These are phyloP conservation scores for Aspergillus nidulans DNA, from an alignment of 495 filamentous ascomycete species.

Conservation along the genomic window DNA sequence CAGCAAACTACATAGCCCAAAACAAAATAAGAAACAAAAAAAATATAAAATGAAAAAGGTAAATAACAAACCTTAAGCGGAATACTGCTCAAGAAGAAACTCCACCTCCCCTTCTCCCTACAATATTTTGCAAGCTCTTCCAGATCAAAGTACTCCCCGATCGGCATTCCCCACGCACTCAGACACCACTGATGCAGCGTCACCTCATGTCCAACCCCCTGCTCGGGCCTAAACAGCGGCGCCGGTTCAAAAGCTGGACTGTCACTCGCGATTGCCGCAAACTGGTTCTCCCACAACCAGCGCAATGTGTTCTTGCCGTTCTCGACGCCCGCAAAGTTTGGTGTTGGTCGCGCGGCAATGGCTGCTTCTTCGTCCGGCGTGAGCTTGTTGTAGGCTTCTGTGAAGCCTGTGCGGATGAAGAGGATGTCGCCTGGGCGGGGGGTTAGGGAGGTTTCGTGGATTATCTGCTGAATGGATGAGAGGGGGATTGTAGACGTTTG, in stretches of 20 bases:
- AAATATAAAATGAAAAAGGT: too few relatives aligned
- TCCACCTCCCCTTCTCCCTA: constrained; percentile 36
- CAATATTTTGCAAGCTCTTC: constrained; percentile 45
- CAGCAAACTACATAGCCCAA: background rate
- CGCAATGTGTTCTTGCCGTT: constrained; percentile 35
- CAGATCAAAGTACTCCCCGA: constrained; percentile 58
- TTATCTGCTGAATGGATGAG: constrained; percentile 35
- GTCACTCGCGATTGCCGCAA: constrained; percentile 52
- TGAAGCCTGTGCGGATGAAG: constrained; percentile 50
- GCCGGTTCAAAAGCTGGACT: constrained; percentile 39
- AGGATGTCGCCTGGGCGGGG: constrained; percentile 51
- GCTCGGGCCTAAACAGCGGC: constrained; percentile 7
- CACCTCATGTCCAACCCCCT: constrained; percentile 7
- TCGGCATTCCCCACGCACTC: constrained; percentile 53
- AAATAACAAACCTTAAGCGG: constrained; percentile 50
- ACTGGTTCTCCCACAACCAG: constrained; percentile 48
- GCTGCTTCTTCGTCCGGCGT: constrained; percentile 24
- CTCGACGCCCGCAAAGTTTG: constrained; percentile 44
- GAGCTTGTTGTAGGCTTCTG: constrained; percentile 35
- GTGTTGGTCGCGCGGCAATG: constrained; percentile 22
- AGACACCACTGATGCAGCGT: constrained; percentile 51
- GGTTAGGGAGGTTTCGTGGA: constrained; percentile 28
- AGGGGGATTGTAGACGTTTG: constrained; percentile 35
- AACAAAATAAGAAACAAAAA: constrained; percentile 4
- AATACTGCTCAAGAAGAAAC: constrained; percentile 52